phyloP scores from a whole-genome alignment of 2,329 filamentous ascomycete genomes.

The Tolypocladium tundrense region DNA sequence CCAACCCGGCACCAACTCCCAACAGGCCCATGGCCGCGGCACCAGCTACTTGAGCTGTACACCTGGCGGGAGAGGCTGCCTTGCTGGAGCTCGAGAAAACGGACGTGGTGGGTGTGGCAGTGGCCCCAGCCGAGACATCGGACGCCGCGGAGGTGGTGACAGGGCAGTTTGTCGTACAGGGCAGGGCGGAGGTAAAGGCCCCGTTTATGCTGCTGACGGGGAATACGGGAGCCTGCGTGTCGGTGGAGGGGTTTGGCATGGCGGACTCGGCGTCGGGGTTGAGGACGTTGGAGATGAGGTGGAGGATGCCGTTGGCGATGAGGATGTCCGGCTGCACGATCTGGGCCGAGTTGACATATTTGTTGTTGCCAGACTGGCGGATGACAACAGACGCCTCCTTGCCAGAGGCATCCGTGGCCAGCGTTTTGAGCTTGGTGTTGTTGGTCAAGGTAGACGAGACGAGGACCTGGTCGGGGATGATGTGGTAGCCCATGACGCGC shows the following conservation, averaged over 20 bases:
- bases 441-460: slow-evolving; percentile 35
- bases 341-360: slow-evolving; percentile 42
- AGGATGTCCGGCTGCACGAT: slow-evolving; percentile 43
- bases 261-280: slow-evolving; percentile 28
- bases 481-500: slow-evolving; percentile 52
- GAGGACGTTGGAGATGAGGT: slow-evolving; percentile 44
- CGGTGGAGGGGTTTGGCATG: slow-evolving; percentile 24
- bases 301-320: slow-evolving; percentile 46
- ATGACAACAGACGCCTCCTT: slow-evolving; percentile 24
- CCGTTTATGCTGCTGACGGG: slow-evolving; percentile 33
- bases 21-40: slow-evolving; percentile 17
- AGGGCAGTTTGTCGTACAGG: slow-evolving; percentile 29
- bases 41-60: slow-evolving; percentile 16
- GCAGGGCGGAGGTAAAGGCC: slow-evolving; percentile 31
- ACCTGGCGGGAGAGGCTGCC: slow-evolving; percentile 10
- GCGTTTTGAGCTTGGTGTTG: slow-evolving; percentile 19
- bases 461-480: slow-evolving; percentile 43
- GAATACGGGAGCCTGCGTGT: slow-evolving; percentile 41
- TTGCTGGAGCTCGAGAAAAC: slow-evolving; percentile 12
- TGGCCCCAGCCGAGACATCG: slow-evolving; percentile 9
- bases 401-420: slow-evolving; percentile 29
- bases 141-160: slow-evolving; percentile 17
- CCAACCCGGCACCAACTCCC: slow-evolving; percentile 19
- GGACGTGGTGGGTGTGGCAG: slow-evolving; percentile 9
- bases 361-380: slow-evolving; percentile 30